A percentile compares a stretch with the other conserved stretches of the same genome.
Conservation (phyloP, 2,329 filamentous ascomycete species). For the Fusarium humuli region DNA sequence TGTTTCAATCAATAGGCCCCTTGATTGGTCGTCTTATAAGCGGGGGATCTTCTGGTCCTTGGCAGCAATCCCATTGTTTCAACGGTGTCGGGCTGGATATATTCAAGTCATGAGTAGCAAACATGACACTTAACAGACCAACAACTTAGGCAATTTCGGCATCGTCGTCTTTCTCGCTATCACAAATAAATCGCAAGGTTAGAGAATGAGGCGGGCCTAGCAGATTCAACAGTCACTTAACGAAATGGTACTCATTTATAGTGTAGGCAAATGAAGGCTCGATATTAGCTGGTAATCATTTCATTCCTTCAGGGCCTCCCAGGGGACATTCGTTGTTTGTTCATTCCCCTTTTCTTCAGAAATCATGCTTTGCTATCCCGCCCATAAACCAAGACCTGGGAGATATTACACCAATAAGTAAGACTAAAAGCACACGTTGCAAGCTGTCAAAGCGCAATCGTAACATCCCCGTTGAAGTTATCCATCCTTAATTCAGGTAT, state of each 20-base stretch:
- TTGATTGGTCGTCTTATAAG: conserved; percentile 22
- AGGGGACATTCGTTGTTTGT: not conserved
- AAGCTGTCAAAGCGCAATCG: conserved; percentile 2
- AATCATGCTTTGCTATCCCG: conserved; percentile 9
- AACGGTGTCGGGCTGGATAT: not conserved
- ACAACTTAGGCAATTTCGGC: not conserved
- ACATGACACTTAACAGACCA: not conserved
- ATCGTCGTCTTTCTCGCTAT: not conserved
- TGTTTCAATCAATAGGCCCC: not conserved
- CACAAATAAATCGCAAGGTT: too few relatives aligned
- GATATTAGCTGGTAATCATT: not conserved
- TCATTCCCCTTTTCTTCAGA: not conserved
- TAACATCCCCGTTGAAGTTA: not conserved
- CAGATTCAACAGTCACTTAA: not conserved
- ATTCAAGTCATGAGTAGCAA: not conserved
- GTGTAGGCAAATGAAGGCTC: not conserved
- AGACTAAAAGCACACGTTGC: conserved; percentile 10
- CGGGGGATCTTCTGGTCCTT: not conserved
- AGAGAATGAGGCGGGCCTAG: not conserved
- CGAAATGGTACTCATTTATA: not conserved
- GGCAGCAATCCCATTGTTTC: not conserved
- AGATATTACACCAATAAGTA: conserved; percentile 26
- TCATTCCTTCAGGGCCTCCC: not conserved
- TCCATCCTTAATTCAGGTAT: not conserved
- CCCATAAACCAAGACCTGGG: conserved; percentile 9